Evolutionary conservation across 371 early-diverging fungal genomes (phyloP).

Genomic region (Astathelohania contejeani): DNA sequence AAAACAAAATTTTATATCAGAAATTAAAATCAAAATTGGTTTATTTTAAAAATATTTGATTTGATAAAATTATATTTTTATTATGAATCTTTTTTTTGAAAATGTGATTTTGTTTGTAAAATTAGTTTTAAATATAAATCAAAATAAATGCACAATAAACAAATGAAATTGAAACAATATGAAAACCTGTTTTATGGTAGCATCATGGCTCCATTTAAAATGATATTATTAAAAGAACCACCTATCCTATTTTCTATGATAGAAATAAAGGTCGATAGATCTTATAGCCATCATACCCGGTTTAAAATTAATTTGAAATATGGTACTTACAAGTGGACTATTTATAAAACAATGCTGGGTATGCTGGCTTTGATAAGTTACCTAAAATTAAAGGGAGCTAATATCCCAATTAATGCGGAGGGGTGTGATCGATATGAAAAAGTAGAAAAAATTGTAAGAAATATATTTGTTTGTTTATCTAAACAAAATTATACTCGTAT

Average conservation of each 20-base stretch:
- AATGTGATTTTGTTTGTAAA: too few relatives aligned
- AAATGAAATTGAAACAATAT: too few relatives aligned
- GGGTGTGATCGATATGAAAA: not conserved
- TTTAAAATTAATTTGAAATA: not conserved
- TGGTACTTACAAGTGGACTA: not conserved
- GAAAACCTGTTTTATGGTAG: too few relatives aligned
- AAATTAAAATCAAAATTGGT: too few relatives aligned
- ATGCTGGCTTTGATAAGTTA: not conserved
- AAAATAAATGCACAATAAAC: too few relatives aligned
- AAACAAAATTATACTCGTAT: not conserved
- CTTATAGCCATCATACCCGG: not conserved
- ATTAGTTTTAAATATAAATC: too few relatives aligned
- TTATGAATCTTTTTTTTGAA: too few relatives aligned
- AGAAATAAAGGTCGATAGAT: not conserved
- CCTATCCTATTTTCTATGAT: not conserved
- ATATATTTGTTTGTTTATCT: slow-evolving; percentile 1
- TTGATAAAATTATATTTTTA: too few relatives aligned
- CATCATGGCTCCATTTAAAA: not conserved
- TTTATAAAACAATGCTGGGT: not conserved
- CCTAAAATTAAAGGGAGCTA: not conserved
- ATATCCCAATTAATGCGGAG: not conserved
- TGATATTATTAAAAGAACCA: not conserved
- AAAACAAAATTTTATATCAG: too few relatives aligned
- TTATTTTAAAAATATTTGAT: too few relatives aligned
- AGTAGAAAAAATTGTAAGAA: slow-evolving; percentile 5